Evolutionary conservation across 306 rosid species (phyloP), one percentile per base, ranked within the genome.

Genomic region (Prunus padus): DNA sequence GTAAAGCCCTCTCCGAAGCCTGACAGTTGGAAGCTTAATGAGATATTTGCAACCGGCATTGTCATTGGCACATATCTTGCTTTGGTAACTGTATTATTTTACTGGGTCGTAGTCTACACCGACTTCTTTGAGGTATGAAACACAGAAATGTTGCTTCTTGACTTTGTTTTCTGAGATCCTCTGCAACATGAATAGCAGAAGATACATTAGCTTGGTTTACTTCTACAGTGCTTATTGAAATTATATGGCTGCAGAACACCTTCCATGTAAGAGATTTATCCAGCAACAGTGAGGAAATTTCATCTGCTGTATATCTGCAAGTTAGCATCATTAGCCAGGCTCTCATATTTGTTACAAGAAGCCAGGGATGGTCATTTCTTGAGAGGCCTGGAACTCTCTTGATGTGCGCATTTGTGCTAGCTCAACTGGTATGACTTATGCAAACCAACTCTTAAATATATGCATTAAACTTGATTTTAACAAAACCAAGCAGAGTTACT

Each of bases 251-350:
- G 86, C 90, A 92, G 96, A 84, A 87, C 52, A 84, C 64, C 76
- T 90, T 92, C 77, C 51, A 82, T 56, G 81, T 92, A 72, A 50
- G 51, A 20, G 88, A 96, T 74, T 65, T 92, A 76, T 81, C 97
- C 25, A 76, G 87, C 46, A 77, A 78, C 75, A 75, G 75, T 33
- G 87, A 84, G 90, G 83, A 88, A 78, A 86, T 92, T 60, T 87
- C 97, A 20, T 87, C 96, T 0, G 97, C 97, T 16, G 55, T 92
- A 65, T 92, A 92, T 84, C 85, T 90, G 60, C 96, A 92, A 88
- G 91, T 92, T 30, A 92, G 97, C 86, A 87, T 90, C 85, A 88
- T 92, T 67, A 92, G 97, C 77, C 96, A 92, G 82, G 97, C 97
- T 80, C 88, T 92, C 75, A 92, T 92, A 71, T 90, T 92, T 79